Percentiles rank a stretch among this genome's conserved stretches.
phyloP scores from a whole-genome alignment of 305 asterid species.

The Andrographis paniculata region DNA sequence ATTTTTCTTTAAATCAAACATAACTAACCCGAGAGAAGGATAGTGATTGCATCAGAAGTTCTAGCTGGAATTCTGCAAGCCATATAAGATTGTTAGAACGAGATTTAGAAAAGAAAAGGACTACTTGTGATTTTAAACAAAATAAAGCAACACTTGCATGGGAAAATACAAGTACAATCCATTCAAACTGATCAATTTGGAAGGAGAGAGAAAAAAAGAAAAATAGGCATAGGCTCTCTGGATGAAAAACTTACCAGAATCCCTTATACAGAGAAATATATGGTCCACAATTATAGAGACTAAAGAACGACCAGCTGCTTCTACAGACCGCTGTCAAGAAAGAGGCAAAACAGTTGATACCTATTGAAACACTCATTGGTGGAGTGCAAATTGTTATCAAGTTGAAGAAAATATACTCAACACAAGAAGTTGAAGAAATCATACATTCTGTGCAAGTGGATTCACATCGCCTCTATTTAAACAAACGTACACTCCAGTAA shows the following conservation, averaged over 20 bases:
- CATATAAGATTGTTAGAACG: constrained; percentile 23
- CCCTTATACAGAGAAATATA: constrained; percentile 90
- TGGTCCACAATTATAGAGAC: constrained; percentile 89
- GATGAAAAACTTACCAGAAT: constrained; percentile 62
- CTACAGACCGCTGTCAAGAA: constrained; percentile 66
- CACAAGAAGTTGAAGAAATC: constrained; percentile 14
- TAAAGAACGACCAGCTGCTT: constrained; percentile 93
- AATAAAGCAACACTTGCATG: constrained; percentile 4
- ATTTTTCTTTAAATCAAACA: constrained; percentile 18
- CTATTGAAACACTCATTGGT: constrained; percentile 11
- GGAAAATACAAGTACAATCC: constrained; percentile 9
- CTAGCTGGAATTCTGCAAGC: constrained; percentile 94
- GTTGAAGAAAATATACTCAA: constrained; percentile 17
- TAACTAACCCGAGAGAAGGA: constrained; percentile 80
- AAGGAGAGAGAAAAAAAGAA: constrained; percentile 9
- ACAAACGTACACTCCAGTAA: constrained; percentile 86
- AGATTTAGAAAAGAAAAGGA: constrained; percentile 10
- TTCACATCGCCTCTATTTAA: constrained; percentile 91
- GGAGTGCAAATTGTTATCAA: constrained; percentile 15
- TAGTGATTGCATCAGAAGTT: constrained; percentile 93
- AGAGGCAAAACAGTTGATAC: constrained; percentile 25
- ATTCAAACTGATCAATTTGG: constrained; percentile 2
- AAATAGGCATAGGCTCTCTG: constrained; percentile 1
- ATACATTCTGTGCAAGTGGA: constrained; percentile 70
- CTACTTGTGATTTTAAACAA: too few relatives aligned